These are phyloP conservation scores for Leptomonas pyrrhocoris DNA, from an alignment of 208 protist species.

Conservation along the genomic window DNA sequence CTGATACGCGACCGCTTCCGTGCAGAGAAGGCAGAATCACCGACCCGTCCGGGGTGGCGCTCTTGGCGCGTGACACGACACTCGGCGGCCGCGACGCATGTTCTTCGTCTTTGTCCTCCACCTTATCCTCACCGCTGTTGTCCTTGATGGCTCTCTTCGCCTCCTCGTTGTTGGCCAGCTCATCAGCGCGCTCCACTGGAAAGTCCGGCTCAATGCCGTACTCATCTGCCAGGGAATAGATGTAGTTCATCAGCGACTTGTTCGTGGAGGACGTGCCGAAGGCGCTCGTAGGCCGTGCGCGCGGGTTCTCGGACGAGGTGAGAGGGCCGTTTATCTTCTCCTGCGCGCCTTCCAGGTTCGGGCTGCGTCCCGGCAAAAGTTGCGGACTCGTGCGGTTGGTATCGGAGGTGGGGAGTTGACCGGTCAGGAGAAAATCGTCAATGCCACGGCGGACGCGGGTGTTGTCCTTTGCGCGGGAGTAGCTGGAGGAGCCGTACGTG, in stretches of 20 bases:
- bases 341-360: not conserved
- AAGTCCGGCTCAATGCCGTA: conserved; percentile 21
- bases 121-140: not conserved
- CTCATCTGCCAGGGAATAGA: conserved; percentile 15
- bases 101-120: not conserved
- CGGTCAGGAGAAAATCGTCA: conserved; percentile 24
- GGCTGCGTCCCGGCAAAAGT: conserved; percentile 1
- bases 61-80: conserved; percentile 8
- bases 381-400: conserved; percentile 5
- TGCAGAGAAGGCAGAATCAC: not conserved
- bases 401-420: conserved; percentile 15
- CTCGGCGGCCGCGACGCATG: conserved; percentile 12
- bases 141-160: not conserved
- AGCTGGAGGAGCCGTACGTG: conserved; percentile 11
- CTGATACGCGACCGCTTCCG: conserved; percentile 9
- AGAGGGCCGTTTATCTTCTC: conserved; percentile 1
- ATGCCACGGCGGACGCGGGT: conserved; percentile 20
- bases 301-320: not conserved
- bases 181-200: not conserved
- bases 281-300: conserved; percentile 10
- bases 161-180: not conserved
- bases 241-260: conserved; percentile 25
- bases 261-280: not conserved
- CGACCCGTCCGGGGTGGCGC: not conserved
- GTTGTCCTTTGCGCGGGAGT: conserved; percentile 9